These are phyloP conservation scores for Phylloporus gajari DNA, from an alignment of 1,284 basidiomycete genomes.

Conservation along the genomic window DNA sequence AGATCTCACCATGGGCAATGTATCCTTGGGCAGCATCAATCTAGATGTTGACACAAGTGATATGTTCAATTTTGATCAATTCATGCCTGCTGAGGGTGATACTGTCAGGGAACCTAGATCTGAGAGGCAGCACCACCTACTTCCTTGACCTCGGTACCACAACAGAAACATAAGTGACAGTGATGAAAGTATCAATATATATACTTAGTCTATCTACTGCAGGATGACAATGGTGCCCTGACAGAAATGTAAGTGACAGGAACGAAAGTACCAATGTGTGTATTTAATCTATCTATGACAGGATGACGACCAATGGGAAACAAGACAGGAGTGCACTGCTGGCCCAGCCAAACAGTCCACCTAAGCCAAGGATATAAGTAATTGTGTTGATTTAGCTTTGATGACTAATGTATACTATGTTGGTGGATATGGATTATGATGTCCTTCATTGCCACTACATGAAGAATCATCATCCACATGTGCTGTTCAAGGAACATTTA, in stretches of 20 bases:
- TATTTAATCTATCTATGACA: no score
- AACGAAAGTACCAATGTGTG: no score
- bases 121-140: background rate
- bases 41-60: background rate
- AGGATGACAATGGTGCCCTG: background rate
- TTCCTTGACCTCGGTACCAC: background rate
- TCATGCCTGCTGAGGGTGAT: background rate
- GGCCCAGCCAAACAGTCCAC: background rate
- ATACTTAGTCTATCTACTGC: background rate
- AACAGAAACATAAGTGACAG: background rate
- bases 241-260: no score
- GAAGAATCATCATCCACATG: background rate
- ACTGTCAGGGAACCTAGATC: background rate
- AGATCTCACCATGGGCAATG: background rate
- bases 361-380: background rate
- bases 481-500: no score
- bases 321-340: background rate
- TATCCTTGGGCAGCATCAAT: background rate
- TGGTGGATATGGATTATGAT: background rate
- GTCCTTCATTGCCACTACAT: conserved; percentile 1
- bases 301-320: background rate
- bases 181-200: background rate
- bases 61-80: background rate
- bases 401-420: background rate
- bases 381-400: background rate